phyloP scores from a whole-genome alignment of 305 asterid genomes.

The Coffea humblotiana region DNA sequence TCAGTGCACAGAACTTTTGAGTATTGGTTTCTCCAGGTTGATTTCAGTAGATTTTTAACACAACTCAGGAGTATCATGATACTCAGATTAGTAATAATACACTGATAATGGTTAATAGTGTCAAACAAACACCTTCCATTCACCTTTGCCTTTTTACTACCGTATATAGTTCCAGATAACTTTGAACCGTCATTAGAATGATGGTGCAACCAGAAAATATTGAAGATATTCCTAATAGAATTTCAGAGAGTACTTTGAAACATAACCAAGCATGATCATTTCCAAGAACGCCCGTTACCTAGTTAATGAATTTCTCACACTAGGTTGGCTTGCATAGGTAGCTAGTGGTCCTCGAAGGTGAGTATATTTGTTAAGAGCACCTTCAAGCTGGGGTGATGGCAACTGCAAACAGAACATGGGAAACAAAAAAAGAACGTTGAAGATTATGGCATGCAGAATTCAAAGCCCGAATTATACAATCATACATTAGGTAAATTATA shows the following conservation, averaged over 20 bases:
- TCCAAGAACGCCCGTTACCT: conserved; percentile 45
- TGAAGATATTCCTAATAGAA: not conserved
- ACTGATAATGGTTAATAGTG: not conserved
- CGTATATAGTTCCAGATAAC: not conserved
- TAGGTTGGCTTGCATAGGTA: conserved; percentile 63
- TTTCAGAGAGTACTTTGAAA: not conserved
- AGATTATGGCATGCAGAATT: not conserved
- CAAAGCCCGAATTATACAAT: not conserved
- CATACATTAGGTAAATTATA: conserved; percentile 3
- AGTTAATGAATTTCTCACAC: conserved; percentile 55
- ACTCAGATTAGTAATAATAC: not conserved
- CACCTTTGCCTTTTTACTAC: not conserved
- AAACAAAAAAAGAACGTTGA: not conserved
- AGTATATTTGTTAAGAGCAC: conserved; percentile 79
- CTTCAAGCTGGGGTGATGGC: conserved; percentile 88
- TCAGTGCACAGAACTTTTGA: not conserved
- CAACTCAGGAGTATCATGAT: not conserved
- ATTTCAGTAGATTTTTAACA: not conserved
- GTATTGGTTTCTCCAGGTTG: not conserved
- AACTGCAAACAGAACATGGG: conserved; percentile 58
- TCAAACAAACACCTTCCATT: not conserved
- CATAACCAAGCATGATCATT: conserved; percentile 3
- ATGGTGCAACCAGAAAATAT: not conserved
- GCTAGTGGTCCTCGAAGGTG: conserved; percentile 77
- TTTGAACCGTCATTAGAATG: not conserved